Conservation (phyloP, 371 early-diverging fungal genomes). For the Syncephalastrum contaminatum region DNA sequence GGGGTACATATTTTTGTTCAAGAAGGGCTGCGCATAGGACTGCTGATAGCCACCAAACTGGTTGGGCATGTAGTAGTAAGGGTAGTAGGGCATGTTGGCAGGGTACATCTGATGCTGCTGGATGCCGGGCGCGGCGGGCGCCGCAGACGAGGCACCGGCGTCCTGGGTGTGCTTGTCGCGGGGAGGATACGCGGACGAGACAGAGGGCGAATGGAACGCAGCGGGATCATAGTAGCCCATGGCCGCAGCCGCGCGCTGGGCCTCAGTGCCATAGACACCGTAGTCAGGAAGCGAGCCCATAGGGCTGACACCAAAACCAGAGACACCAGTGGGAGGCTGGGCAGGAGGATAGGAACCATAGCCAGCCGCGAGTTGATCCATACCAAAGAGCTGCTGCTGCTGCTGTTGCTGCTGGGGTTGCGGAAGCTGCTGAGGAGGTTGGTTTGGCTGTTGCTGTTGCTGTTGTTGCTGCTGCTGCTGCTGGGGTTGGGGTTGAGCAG, state of each 20-base stretch:
- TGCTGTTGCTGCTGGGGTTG: constrained; percentile 24
- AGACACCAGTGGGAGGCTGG: constrained; percentile 54
- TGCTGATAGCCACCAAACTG: constrained; percentile 70
- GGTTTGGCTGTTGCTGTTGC: constrained; percentile 13
- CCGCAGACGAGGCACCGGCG: constrained; percentile 20
- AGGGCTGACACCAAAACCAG: constrained; percentile 72
- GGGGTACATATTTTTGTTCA: constrained; percentile 84
- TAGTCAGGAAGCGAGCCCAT: constrained; percentile 63
- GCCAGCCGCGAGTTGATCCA: constrained; percentile 59
- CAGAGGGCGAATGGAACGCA: constrained; percentile 46
- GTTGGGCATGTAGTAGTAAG: constrained; percentile 75
- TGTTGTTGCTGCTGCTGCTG: constrained; percentile 14
- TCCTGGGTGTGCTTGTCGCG: constrained; percentile 30
- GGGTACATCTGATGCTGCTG: constrained; percentile 38
- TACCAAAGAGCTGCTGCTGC: constrained; percentile 33
- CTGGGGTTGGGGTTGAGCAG: constrained; percentile 9
- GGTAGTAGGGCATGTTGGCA: constrained; percentile 61
- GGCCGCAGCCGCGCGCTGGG: constrained; percentile 50
- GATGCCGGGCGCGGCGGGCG: constrained; percentile 24
- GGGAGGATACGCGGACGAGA: constrained; percentile 36
- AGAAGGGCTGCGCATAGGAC: constrained; percentile 82
- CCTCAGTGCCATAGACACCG: constrained; percentile 45
- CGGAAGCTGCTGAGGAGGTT: constrained; percentile 5
- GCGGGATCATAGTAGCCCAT: constrained; percentile 63
- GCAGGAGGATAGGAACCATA: constrained; percentile 58